Evolutionary conservation across 805 yeast species (phyloP).

Genomic region (Metschnikowia arizonensis): DNA sequence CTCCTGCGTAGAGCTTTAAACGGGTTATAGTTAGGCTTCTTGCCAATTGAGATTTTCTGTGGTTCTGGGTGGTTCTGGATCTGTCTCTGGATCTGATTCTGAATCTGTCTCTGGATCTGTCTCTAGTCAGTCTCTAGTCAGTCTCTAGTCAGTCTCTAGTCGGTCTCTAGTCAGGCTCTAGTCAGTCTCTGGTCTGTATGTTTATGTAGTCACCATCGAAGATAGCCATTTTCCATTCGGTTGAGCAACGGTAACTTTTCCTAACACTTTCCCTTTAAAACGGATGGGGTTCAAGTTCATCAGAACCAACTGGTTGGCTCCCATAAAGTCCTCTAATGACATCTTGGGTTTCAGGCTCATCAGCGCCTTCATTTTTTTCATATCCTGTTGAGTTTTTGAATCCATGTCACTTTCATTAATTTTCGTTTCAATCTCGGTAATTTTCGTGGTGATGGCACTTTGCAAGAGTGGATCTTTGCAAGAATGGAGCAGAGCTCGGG

Average conservation of each 20-base stretch:
- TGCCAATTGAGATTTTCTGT: conserved; percentile 62
- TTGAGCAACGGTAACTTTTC: conserved; percentile 79
- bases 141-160: too few relatives aligned
- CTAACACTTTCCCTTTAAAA: conserved; percentile 82
- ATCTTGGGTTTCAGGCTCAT: conserved; percentile 14
- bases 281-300: conserved; percentile 52
- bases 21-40: conserved; percentile 30
- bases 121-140: too few relatives aligned
- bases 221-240: conserved; percentile 78
- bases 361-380: background rate
- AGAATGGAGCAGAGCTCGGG: conserved; percentile 24
- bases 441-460: conserved; percentile 24
- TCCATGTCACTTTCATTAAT: background rate
- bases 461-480: too few relatives aligned
- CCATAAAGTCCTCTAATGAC: conserved; percentile 16
- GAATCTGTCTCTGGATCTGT: too few relatives aligned
- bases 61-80: too few relatives aligned
- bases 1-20: conserved; percentile 18
- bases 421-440: background rate
- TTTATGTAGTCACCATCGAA: conserved; percentile 94
- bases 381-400: background rate
- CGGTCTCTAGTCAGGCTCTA: too few relatives aligned
- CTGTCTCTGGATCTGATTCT: too few relatives aligned
- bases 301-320: conserved; percentile 22
- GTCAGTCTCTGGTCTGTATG: too few relatives aligned